These are phyloP conservation scores for Blastocladiella emersonii DNA, from an alignment of 371 early-diverging fungal genomes.

Conservation along the genomic window DNA sequence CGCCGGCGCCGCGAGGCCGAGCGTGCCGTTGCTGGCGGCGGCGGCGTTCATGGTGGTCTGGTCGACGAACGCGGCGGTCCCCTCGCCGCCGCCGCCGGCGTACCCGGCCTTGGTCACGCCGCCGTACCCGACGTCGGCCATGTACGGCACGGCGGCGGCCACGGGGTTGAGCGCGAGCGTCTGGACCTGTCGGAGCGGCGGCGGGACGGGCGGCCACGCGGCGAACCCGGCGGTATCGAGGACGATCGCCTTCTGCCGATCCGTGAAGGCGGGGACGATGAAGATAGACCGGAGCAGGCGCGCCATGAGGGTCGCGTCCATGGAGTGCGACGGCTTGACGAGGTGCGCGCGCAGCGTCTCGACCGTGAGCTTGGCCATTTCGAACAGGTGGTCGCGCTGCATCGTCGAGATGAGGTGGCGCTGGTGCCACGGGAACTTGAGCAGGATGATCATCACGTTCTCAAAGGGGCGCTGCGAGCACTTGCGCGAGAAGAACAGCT, in stretches of 20 bases:
- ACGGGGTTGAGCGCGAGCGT: too few species aligned
- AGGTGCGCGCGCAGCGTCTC: conserved; percentile 46
- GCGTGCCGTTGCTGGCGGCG: too few species aligned
- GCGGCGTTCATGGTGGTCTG: too few species aligned
- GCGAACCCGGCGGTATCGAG: conserved; percentile 14
- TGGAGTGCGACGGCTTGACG: conserved; percentile 43
- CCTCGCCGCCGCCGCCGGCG: too few species aligned
- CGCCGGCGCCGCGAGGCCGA: too few species aligned
- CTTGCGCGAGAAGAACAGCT: conserved; percentile 13
- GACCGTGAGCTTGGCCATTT: conserved; percentile 47
- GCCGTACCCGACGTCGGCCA: too few species aligned
- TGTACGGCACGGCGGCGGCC: too few species aligned
- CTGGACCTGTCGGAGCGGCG: too few species aligned
- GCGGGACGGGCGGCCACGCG: too few species aligned
- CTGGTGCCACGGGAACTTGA: conserved; percentile 64
- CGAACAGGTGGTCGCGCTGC: conserved; percentile 63
- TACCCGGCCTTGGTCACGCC: too few species aligned
- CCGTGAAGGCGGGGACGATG: conserved; percentile 57
- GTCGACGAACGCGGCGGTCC: too few species aligned
- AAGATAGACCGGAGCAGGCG: conserved; percentile 47
- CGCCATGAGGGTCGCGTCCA: conserved; percentile 39
- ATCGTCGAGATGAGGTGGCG: conserved; percentile 39
- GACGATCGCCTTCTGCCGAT: conserved; percentile 51
- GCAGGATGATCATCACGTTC: conserved; percentile 52
- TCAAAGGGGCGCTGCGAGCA: conserved; percentile 47